Evolutionary conservation across 2,329 filamentous ascomycete species (phyloP).

Genomic region (Didymella keratinophila): DNA sequence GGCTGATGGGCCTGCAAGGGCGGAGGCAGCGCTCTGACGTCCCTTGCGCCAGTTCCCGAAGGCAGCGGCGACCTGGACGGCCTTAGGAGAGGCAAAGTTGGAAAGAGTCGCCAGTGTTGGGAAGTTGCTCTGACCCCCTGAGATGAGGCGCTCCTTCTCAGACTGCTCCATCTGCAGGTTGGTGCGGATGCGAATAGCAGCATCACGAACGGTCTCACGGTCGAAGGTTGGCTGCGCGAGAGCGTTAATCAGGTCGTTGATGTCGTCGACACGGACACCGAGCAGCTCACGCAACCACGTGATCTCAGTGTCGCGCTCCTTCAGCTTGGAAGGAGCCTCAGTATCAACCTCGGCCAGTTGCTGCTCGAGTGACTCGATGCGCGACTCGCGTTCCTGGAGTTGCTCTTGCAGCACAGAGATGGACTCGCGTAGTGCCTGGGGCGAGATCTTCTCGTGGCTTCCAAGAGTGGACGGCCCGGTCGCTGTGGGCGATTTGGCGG

Average conservation of each 20-base stretch:
- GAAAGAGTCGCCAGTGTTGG: conserved; percentile 81
- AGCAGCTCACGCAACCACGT: conserved; percentile 93
- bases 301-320: conserved; percentile 93
- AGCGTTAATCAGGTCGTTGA: conserved; percentile 87
- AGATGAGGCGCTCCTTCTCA: conserved; percentile 85
- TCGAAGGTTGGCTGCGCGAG: conserved; percentile 80
- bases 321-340: conserved; percentile 81
- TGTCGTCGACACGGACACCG: conserved; percentile 86
- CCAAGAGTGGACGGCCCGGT: conserved; percentile 43
- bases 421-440: conserved; percentile 92
- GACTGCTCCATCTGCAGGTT: conserved; percentile 98
- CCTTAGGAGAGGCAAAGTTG: conserved; percentile 79
- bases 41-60: conserved; percentile 92
- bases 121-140: conserved; percentile 66
- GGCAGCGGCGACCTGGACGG: conserved; percentile 93
- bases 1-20: conserved; percentile 47
- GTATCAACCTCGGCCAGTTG: conserved; percentile 73
- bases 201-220: conserved; percentile 81
- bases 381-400: conserved; percentile 88
- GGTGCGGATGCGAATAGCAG: conserved; percentile 88
- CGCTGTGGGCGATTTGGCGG: conserved; percentile 58
- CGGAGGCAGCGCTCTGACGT: conserved; percentile 58
- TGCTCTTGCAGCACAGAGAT: conserved; percentile 97
- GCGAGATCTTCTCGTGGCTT: conserved; percentile 86
- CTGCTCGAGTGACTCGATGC: conserved; percentile 86